Base-by-base conservation (phyloP, 2,329 filamentous ascomycete genomes). In the Claviceps sp. region DNA sequence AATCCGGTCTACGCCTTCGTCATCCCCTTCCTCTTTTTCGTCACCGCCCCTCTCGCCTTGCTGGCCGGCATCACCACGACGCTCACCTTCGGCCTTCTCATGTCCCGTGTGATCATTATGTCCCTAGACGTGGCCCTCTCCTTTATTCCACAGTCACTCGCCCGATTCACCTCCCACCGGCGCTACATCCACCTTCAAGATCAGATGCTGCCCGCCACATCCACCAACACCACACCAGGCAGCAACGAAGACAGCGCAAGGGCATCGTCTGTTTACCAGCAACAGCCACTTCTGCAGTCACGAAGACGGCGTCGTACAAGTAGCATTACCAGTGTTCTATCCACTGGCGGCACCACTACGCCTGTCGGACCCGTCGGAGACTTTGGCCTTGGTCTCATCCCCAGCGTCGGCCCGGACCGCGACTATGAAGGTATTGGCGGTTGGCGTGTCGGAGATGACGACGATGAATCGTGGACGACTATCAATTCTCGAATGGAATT, bases 41-140 rank as follows among this genome's bases (percentile, higher is more conserved):
- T 83, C 59, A 81, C 80, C 22, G 66, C 85, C 13, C 82, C 83
- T 8, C 72, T 86, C 50, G 73, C 79, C 57, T 61, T 85, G 48
- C 76, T 81, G 51, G 83, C 83, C 50, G 76, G 74, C 55, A 66
- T 85, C 56, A 86, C 83, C 36, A 80, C 82, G 51, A 74, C 72
- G 4, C 58, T 85, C 47, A 80, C 83, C 40, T 77, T 83, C 56
- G 70, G 76, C 39, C 71, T 83, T 38, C 74, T 86, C 47, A 73
- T 79, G 60, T 66, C 83, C 55, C 75, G 82, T 23, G 75, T 82
- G 23, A 68, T 76, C 45, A 61, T 83, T 49, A 75, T 85, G 52
- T 85, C 85, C 60, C 66, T 83, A 54, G 80, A 85, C 59, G 70
- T 86, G 49, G 75, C 71, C 44, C 64, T 79, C 20, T 78, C 77